Evolutionary conservation across 1,284 basidiomycete species (phyloP).

Genomic region (Rhodotorula sp.): DNA sequence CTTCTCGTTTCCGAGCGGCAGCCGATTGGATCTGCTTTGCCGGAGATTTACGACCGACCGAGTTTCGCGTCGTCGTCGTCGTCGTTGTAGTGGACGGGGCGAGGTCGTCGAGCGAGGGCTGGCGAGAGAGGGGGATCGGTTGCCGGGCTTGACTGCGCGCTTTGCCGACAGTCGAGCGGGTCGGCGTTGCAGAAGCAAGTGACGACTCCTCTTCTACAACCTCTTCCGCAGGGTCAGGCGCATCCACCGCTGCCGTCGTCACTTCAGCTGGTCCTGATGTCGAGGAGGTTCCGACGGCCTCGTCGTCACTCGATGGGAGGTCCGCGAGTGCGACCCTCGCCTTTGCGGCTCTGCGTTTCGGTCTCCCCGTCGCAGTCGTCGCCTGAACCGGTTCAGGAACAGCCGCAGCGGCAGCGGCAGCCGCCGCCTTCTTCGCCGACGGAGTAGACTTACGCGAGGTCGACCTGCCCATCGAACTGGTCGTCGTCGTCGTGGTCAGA

Average conservation of each 20-base stretch:
- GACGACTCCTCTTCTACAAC: neutral
- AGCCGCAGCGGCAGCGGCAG: neutral
- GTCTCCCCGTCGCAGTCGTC: neutral
- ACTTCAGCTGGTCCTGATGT: neutral
- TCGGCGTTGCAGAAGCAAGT: neutral
- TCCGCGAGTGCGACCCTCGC: constrained; percentile 20
- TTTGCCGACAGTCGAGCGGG: neutral
- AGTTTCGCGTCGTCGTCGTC: neutral
- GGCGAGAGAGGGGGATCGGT: neutral
- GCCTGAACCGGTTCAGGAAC: neutral
- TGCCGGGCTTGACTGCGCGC: neutral
- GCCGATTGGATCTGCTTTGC: neutral
- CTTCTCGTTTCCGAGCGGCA: constrained; percentile 11
- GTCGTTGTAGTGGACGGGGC: neutral
- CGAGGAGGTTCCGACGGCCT: neutral
- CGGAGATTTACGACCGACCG: constrained; percentile 5
- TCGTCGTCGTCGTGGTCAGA: neutral
- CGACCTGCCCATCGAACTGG: neutral
- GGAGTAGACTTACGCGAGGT: neutral
- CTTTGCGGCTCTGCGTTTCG: constrained; percentile 17
- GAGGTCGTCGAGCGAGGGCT: neutral
- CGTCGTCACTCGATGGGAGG: constrained; percentile 4
- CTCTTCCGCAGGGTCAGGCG: neutral
- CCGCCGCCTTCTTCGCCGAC: neutral
- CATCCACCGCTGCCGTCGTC: too few species aligned